Percentiles rank a stretch among this genome's conserved stretches.
phyloP scores from a whole-genome alignment of 352 stramenopile genomes.

The Globisporangium cystogenes region DNA sequence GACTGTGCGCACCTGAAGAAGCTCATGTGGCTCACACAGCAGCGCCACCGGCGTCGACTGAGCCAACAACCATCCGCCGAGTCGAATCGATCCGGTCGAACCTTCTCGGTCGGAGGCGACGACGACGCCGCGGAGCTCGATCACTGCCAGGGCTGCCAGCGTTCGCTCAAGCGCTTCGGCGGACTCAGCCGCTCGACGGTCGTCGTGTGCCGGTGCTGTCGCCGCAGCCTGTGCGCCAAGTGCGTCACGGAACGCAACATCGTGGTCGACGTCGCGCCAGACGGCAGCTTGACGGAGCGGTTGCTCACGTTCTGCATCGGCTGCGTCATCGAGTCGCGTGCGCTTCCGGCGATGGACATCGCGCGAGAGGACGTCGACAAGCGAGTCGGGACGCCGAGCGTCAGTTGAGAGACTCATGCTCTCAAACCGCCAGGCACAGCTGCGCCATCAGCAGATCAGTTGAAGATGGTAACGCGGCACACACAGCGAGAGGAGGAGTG shows the following conservation, averaged over 20 bases:
- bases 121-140: no score
- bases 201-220: constrained; percentile 3
- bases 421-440: no score
- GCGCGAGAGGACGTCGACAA: constrained; percentile 19
- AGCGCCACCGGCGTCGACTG: no score
- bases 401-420: no score
- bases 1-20: no score
- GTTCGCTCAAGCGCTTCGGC: constrained; percentile 2
- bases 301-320: constrained; percentile 47
- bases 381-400: background rate
- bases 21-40: no score
- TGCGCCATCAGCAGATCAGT: no score
- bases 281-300: constrained; percentile 27
- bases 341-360: constrained; percentile 38
- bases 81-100: no score
- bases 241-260: constrained; percentile 11
- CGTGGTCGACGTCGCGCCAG: constrained; percentile 25
- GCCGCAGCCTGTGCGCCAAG: background rate
- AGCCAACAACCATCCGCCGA: no score
- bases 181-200: background rate
- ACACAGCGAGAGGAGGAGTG: background rate
- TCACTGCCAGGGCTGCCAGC: background rate
- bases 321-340: constrained; percentile 51
- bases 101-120: no score
- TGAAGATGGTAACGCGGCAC: no score